These are phyloP conservation scores for Phytopythium vexans DNA, from an alignment of 352 stramenopile genomes.

Conservation along the genomic window DNA sequence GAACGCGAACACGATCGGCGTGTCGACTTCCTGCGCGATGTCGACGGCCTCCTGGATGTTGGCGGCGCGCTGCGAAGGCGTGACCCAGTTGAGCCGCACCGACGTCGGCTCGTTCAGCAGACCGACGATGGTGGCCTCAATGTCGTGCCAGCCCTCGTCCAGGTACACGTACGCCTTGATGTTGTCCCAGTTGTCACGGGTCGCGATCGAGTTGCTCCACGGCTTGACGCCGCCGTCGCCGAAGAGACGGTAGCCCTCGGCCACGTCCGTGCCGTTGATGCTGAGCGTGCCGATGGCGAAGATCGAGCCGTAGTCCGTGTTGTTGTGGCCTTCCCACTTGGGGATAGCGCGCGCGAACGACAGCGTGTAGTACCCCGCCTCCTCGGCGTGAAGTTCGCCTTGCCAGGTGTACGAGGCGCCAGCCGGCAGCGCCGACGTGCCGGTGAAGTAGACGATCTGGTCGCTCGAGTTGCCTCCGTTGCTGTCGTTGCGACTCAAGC, in stretches of 20 bases:
- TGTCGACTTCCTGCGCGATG: conserved; percentile 24
- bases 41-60: conserved; percentile 29
- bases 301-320: conserved; percentile 17
- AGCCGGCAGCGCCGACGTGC: conserved; percentile 13
- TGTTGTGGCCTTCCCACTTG: conserved; percentile 24
- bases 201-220: conserved; percentile 29
- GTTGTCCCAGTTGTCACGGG: conserved; percentile 26
- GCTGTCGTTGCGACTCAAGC: conserved; percentile 19
- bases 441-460: conserved; percentile 25
- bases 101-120: conserved; percentile 24
- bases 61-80: conserved; percentile 18
- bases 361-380: conserved; percentile 25
- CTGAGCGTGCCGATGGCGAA: conserved; percentile 18
- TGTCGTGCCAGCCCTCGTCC: conserved; percentile 21
- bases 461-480: conserved; percentile 13
- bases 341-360: conserved; percentile 22
- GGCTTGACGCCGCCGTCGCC: conserved; percentile 24
- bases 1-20: conserved; percentile 28
- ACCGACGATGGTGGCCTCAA: conserved; percentile 19
- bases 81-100: conserved; percentile 27
- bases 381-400: conserved; percentile 22
- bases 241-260: conserved; percentile 20
- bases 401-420: conserved; percentile 27
- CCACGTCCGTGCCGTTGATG: conserved; percentile 16
- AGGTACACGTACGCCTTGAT: conserved; percentile 29